Conservation (phyloP, 208 protist genomes). For the Kentomonas sorsogonicus region DNA sequence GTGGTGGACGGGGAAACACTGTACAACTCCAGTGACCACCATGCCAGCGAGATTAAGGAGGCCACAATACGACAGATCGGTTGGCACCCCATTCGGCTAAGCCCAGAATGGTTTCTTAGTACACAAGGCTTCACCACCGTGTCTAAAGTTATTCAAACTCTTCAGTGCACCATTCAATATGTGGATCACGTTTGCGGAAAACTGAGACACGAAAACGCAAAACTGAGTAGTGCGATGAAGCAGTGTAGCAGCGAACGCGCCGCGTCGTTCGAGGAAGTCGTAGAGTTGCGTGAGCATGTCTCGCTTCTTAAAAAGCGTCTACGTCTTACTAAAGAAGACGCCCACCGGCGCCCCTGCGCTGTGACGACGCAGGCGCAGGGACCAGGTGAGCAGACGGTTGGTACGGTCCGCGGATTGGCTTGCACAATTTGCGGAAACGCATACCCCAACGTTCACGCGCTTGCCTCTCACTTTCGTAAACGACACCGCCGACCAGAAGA, state of each 20-base stretch:
- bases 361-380: background rate
- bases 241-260: conserved; percentile 38
- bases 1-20: conserved; percentile 58
- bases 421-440: conserved; percentile 62
- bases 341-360: background rate
- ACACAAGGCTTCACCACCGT: conserved; percentile 21
- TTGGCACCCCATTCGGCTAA: conserved; percentile 45
- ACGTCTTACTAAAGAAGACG: background rate
- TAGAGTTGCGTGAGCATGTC: conserved; percentile 48
- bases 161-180: conserved; percentile 85
- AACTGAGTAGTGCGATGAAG: conserved; percentile 12
- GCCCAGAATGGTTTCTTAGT: conserved; percentile 65
- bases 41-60: conserved; percentile 30
- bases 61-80: conserved; percentile 64
- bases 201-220: no score
- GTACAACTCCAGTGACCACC: conserved; percentile 38
- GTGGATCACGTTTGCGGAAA: conserved; percentile 28
- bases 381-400: background rate
- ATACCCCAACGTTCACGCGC: conserved; percentile 48
- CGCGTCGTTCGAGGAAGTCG: conserved; percentile 57
- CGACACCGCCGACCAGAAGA: conserved; percentile 38
- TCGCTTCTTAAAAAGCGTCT: conserved; percentile 3
- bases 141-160: conserved; percentile 29
- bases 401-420: conserved; percentile 11
- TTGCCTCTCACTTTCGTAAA: conserved; percentile 68